Evolutionary conservation across 768 basidiomycete species (phyloP).

Genomic region (Lanmaoa rubissima): DNA sequence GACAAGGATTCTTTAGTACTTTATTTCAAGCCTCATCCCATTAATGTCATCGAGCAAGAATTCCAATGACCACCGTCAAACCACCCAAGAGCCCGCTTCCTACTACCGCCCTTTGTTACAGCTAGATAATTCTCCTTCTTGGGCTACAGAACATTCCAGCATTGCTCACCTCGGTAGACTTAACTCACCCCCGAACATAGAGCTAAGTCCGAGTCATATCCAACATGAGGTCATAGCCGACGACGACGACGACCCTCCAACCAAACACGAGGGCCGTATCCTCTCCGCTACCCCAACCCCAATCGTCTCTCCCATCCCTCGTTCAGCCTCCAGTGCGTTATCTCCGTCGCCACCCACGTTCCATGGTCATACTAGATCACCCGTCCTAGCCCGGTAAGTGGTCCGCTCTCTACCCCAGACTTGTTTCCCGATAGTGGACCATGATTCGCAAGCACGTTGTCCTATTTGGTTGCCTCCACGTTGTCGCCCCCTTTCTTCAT

Average conservation of each 20-base stretch:
- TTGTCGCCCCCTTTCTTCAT: conserved; percentile 16
- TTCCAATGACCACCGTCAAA: conserved; percentile 24
- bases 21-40: conserved; percentile 15
- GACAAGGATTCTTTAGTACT: conserved; percentile 15
- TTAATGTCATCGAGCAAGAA: conserved; percentile 33
- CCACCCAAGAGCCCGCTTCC: conserved; percentile 17
- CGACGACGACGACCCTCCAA: conserved; percentile 24
- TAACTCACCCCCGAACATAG: conserved; percentile 6
- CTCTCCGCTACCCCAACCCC: conserved; percentile 15
- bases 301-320: conserved; percentile 12
- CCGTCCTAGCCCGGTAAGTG: conserved; percentile 32
- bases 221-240: conserved; percentile 9
- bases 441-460: conserved; percentile 1
- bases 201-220: conserved; percentile 7
- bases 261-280: conserved; percentile 29
- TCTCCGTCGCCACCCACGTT: conserved; percentile 12
- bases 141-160: conserved; percentile 12
- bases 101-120: conserved; percentile 32
- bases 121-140: conserved; percentile 31
- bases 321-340: conserved; percentile 8
- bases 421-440: not conserved
- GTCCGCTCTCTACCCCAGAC: not conserved
- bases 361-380: conserved; percentile 31
- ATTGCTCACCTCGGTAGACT: conserved; percentile 8
- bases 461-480: conserved; percentile 4